Percentiles rank a stretch among this genome's conserved stretches.
Evolutionary conservation across 1,139 yeast genomes (phyloP).

Genomic region (Diutina neorugosa): DNA sequence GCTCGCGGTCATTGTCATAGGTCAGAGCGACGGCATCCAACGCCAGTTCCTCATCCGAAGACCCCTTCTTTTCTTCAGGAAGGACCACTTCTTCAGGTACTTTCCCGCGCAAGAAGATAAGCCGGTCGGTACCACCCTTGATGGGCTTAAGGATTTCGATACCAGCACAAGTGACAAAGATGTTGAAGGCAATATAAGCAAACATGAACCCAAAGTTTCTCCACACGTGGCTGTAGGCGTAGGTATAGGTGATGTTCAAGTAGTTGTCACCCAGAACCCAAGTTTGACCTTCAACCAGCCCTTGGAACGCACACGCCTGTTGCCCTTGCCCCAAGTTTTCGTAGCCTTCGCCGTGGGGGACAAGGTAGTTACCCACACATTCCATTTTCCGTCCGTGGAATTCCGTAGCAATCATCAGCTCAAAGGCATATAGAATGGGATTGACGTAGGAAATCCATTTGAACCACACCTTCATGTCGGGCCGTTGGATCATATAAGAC

Average conservation of each 20-base stretch:
- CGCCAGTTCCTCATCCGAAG: constrained; percentile 11
- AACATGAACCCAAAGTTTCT: constrained; percentile 39
- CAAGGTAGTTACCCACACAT: constrained; percentile 18
- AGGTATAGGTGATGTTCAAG: constrained; percentile 21
- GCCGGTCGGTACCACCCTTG: constrained; percentile 42
- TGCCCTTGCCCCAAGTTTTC: constrained; percentile 7
- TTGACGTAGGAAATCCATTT: constrained; percentile 68
- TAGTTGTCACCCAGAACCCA: constrained; percentile 35
- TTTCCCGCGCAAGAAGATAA: constrained; percentile 43
- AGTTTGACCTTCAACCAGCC: constrained; percentile 26
- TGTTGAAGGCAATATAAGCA: constrained; percentile 26
- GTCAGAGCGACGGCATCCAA: constrained; percentile 5
- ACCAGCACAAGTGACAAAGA: constrained; percentile 19
- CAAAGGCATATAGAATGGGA: constrained; percentile 61
- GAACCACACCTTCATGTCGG: constrained; percentile 65
- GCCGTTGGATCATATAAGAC: constrained; percentile 42
- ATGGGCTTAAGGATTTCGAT: constrained; percentile 15
- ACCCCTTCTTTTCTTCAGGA: constrained; percentile 4
- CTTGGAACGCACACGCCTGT: constrained; percentile 11
- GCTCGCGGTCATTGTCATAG: not conserved
- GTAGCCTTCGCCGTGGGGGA: constrained; percentile 16
- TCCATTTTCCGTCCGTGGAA: constrained; percentile 30
- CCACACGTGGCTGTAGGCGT: constrained; percentile 31
- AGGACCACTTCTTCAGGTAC: constrained; percentile 22
- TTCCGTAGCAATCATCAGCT: constrained; percentile 56